Base-by-base conservation (phyloP, 257 asterid species). In the Solanum infundibuliforme region DNA sequence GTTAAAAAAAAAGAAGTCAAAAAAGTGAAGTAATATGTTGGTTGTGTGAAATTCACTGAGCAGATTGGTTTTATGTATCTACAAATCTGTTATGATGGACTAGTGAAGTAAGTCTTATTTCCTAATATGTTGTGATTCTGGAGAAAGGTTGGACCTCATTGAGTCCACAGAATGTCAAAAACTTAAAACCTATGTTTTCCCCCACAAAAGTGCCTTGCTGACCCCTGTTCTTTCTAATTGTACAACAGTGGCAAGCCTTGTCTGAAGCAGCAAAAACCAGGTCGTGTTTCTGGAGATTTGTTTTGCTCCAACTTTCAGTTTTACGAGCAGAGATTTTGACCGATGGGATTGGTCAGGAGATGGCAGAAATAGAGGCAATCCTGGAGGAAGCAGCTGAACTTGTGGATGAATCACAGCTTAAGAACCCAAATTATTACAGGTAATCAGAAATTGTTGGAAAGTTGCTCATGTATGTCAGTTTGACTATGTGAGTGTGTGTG, bases 351-450 rank as follows among this genome's bases (percentile, higher is more conserved):
- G 98, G 98, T 84, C 92, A 93, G 86, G 99, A 94, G 88, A 86
- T 94, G 91, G 99, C 98, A 27, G 99, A 97, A 90, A 96, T 96
- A 86, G 98, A 96, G 91, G 98, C 94, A 87, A 86, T 92, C 89
- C 84, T 97, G 93, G 98, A 97, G 91, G 99, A 97, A 92, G 99
- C 99, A 82, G 99, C 99, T 89, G 99, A 96, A 91, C 98, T 97
- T 85, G 99, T 97, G 88, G 99, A 94, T 89, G 95, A 93, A 52
- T 92, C 96, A 83, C 96, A 89, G 90, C 95, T 94, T 41, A 94
- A 94, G 90, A 93, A 97, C 89, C 96, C 99, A 85, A 97, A 98
- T 88, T 97, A 96, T 92, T 95, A 94, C 97, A 95, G 99, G 99
- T 97, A 91, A 84, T 8, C 13, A 48, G 25, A 46, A 48, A 82